phyloP scores from a whole-genome alignment of 2,329 filamentous ascomycete species.

The Verticillium klebahnii region DNA sequence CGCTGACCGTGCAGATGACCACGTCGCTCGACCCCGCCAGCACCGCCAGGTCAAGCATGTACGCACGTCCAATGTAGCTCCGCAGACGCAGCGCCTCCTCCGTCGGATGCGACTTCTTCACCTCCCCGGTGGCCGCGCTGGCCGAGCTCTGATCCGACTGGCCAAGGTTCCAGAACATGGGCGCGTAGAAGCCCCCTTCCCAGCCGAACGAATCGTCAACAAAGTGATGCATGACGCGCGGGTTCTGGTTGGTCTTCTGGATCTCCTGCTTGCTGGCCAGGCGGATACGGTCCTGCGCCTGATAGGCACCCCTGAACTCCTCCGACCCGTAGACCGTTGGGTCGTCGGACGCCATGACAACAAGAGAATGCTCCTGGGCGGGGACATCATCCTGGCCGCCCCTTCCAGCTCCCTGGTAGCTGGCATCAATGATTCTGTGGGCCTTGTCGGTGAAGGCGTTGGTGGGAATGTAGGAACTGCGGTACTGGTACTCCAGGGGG shows the following conservation, averaged over 20 bases:
- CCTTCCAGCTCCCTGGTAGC: conserved; percentile 35
- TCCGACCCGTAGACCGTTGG: conserved; percentile 65
- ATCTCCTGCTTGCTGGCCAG: conserved; percentile 60
- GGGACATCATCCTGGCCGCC: conserved; percentile 27
- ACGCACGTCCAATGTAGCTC: conserved; percentile 73
- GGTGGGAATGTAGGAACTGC: conserved; percentile 72
- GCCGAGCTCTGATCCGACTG: conserved; percentile 33
- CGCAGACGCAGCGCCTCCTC: conserved; percentile 61
- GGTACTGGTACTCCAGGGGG: conserved; percentile 72
- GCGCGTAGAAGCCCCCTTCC: conserved; percentile 82
- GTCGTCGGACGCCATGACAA: conserved; percentile 75
- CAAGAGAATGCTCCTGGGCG: conserved; percentile 38
- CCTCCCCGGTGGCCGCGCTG: conserved; percentile 24
- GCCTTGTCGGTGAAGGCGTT: conserved; percentile 62
- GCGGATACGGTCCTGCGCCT: conserved; percentile 72
- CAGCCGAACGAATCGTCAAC: conserved; percentile 75
- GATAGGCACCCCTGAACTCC: conserved; percentile 53
- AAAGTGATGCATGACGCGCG: conserved; percentile 54
- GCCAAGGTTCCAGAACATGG: conserved; percentile 78
- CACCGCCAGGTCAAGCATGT: conserved; percentile 75
- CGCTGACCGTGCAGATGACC: conserved; percentile 73
- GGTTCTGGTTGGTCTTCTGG: conserved; percentile 30
- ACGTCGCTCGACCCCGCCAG: conserved; percentile 63
- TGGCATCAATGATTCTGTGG: conserved; percentile 45
- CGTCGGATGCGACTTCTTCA: conserved; percentile 31